Evolutionary conservation across 1,284 basidiomycete species (phyloP).

Genomic region (Cystobasidiaceae sp.): DNA sequence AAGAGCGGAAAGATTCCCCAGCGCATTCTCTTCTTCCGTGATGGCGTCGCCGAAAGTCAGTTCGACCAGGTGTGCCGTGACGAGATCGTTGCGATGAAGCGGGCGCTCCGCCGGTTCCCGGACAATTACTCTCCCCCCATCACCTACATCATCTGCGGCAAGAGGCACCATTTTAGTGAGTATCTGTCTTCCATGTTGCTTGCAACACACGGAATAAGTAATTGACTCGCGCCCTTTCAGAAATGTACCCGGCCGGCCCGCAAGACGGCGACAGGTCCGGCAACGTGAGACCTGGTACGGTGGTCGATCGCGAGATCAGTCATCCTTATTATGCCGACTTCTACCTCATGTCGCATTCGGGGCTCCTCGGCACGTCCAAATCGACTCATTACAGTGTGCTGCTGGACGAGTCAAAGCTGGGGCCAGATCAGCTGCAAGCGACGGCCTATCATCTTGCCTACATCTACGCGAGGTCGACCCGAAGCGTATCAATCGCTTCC

Average conservation of each 20-base stretch:
- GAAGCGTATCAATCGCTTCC: slow-evolving; percentile 60
- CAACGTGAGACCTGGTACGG: slow-evolving; percentile 35
- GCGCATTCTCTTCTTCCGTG: slow-evolving; percentile 59
- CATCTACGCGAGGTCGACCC: slow-evolving; percentile 71
- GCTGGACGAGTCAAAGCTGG: slow-evolving; percentile 57
- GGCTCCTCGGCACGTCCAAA: slow-evolving; percentile 59
- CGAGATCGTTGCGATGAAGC: slow-evolving; percentile 31
- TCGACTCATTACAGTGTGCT: slow-evolving; percentile 47
- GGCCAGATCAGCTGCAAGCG: slow-evolving; percentile 47
- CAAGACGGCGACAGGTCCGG: slow-evolving; percentile 29
- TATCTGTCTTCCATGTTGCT: too few relatives aligned
- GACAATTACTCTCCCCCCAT: neutral
- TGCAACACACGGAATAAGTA: too few relatives aligned
- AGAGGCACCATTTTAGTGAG: slow-evolving; percentile 24
- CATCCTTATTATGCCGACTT: slow-evolving; percentile 55
- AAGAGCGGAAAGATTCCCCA: slow-evolving; percentile 55
- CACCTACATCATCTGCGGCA: slow-evolving; percentile 30
- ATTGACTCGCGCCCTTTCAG: slow-evolving; percentile 11
- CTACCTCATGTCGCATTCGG: slow-evolving; percentile 70
- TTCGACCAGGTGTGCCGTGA: slow-evolving; percentile 29
- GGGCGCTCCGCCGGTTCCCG: slow-evolving; percentile 25
- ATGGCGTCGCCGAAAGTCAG: slow-evolving; percentile 38
- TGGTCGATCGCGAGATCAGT: slow-evolving; percentile 32
- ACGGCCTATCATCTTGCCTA: slow-evolving; percentile 70
- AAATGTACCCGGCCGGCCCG: slow-evolving; percentile 16